Conservation (phyloP, 1,284 basidiomycete species). For the Meripilus lineatus region DNA sequence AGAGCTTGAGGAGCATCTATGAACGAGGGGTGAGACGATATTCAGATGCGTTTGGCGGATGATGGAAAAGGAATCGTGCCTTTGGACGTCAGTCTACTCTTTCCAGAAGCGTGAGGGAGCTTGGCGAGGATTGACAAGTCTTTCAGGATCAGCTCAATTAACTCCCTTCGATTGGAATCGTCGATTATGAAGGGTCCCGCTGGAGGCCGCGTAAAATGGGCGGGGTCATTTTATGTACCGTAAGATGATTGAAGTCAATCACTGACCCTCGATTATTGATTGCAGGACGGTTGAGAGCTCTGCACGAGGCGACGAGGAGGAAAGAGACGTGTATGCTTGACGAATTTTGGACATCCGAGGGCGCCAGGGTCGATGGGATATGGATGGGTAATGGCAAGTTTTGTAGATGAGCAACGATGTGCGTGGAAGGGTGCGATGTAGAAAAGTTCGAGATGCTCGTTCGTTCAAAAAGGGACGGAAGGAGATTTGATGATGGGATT, state of each 20-base stretch:
- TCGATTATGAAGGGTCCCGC: constrained; percentile 42
- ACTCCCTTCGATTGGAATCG: constrained; percentile 36
- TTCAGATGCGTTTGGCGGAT: constrained; percentile 1
- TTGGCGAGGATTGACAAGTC: constrained; percentile 43
- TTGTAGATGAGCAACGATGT: no score
- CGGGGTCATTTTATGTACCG: no score
- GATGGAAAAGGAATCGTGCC: constrained; percentile 33
- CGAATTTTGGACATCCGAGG: constrained; percentile 27
- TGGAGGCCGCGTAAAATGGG: constrained; percentile 16
- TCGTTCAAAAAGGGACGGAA: no score
- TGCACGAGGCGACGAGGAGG: constrained; percentile 37
- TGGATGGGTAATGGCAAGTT: no score
- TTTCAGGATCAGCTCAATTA: constrained; percentile 51
- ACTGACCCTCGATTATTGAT: constrained; percentile 42
- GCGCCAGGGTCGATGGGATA: no score
- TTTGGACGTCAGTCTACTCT: constrained; percentile 43
- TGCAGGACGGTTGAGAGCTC: constrained; percentile 43
- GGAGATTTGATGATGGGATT: no score
- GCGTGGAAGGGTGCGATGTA: no score
- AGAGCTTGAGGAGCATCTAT: constrained; percentile 63
- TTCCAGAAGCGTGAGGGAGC: constrained; percentile 29
- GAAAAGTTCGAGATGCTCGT: no score
- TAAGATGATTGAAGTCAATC: constrained; percentile 6
- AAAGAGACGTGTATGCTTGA: constrained; percentile 42
- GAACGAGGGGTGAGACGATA: background rate